phyloP scores from a whole-genome alignment of 2,329 filamentous ascomycete genomes.

The Talaromyces funiculosus region DNA sequence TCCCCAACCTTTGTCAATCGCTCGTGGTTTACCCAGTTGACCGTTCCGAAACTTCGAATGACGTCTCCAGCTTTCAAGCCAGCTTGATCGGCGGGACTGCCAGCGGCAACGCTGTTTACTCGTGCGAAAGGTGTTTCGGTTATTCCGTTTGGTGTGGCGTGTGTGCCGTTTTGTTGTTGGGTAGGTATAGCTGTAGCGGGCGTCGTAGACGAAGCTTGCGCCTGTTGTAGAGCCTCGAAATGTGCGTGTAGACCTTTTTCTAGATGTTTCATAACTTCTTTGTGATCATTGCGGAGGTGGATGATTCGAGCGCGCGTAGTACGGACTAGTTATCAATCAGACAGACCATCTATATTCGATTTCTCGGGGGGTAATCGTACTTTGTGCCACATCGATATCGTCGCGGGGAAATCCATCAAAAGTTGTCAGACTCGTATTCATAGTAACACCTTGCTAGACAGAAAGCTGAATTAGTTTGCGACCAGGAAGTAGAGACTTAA shows the following conservation, averaged over 20 bases:
- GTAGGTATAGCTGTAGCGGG: conserved; percentile 13
- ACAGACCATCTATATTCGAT: not conserved
- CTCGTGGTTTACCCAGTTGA: conserved; percentile 80
- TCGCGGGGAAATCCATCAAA: conserved; percentile 86
- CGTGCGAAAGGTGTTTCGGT: conserved; percentile 71
- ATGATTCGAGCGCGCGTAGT: conserved; percentile 91
- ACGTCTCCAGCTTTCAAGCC: conserved; percentile 75
- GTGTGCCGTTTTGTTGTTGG: conserved; percentile 10
- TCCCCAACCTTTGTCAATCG: conserved; percentile 80
- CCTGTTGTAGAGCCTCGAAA: conserved; percentile 66
- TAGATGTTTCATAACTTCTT: conserved; percentile 74
- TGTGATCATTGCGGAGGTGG: conserved; percentile 85
- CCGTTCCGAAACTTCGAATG: conserved; percentile 78
- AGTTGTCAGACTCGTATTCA: conserved; percentile 83
- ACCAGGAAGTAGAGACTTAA: conserved; percentile 2
- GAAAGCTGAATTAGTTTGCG: conserved; percentile 16
- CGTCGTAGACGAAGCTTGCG: conserved; percentile 35
- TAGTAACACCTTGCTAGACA: conserved; percentile 77
- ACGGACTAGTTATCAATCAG: conserved; percentile 57
- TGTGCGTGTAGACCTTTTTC: conserved; percentile 84
- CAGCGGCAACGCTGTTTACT: conserved; percentile 73
- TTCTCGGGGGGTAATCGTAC: conserved; percentile 45
- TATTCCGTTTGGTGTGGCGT: conserved; percentile 23
- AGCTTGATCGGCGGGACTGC: conserved; percentile 75
- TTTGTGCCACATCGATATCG: conserved; percentile 92